These are phyloP conservation scores for Solanum peruvianum DNA, from an alignment of 257 asterid genomes.

Conservation along the genomic window DNA sequence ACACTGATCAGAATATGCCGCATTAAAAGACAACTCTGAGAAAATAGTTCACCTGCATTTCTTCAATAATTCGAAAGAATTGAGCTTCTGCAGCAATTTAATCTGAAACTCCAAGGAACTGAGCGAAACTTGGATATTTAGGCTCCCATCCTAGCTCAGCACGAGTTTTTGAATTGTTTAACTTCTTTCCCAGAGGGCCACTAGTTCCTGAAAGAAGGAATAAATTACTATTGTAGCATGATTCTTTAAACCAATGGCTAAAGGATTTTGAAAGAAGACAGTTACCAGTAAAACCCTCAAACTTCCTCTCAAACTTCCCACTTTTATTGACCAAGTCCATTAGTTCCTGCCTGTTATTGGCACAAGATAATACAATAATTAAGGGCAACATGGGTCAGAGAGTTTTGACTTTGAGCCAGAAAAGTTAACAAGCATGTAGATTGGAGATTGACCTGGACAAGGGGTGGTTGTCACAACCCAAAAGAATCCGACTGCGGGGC, in stretches of 20 bases:
- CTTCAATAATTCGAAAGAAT: background rate
- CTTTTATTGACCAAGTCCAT: conserved; percentile 71
- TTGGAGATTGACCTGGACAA: conserved; percentile 47
- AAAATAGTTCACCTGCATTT: background rate
- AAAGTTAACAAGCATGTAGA: background rate
- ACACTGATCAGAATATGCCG: background rate
- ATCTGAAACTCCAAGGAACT: conserved; percentile 51
- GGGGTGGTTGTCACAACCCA: conserved; percentile 90
- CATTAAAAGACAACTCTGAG: background rate
- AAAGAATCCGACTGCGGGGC: conserved; percentile 43
- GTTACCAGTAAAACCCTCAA: conserved; percentile 65
- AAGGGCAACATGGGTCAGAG: background rate
- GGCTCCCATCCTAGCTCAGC: conserved; percentile 83
- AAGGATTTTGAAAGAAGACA: background rate
- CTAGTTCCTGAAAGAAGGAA: conserved; percentile 42
- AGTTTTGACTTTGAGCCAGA: background rate
- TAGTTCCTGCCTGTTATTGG: conserved; percentile 57
- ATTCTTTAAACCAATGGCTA: background rate
- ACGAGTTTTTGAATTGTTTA: conserved; percentile 67
- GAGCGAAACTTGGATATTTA: conserved; percentile 65
- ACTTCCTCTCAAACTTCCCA: conserved; percentile 61
- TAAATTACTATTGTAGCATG: background rate
- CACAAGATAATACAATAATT: background rate
- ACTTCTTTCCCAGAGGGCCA: conserved; percentile 75
- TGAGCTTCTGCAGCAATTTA: background rate